Evolutionary conservation across 495 filamentous ascomycete genomes (phyloP), one percentile per base, ranked within the genome.

Genomic region (Daldinia vernicosa): DNA sequence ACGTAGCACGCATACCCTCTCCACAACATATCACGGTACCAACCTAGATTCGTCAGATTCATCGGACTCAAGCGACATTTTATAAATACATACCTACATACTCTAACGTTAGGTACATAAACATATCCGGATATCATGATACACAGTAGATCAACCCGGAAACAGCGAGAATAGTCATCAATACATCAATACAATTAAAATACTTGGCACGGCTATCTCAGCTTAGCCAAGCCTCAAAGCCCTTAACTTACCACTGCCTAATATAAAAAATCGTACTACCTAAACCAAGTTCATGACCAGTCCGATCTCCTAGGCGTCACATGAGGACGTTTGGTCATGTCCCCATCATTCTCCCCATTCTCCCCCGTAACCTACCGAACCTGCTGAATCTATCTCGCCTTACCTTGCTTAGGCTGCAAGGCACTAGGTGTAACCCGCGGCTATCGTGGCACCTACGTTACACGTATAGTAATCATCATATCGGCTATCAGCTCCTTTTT

Each of bases 361-460:
- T 28, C 47, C 22, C 26, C 26, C 28, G 28, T 55, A 30, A 35
- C 28, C 14, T 55, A 55, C 52, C 52, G 52, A 55, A 52, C 17
- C 40, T 45, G n/a, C 40, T 45, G 40, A 33, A 55, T 55, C 27
- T 58, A 33, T 14, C 39, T 45, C 27, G 43, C 39, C 17, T 30
- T 50, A 27, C 17, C 22, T 27, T 47, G 27, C 35, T 32, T 53
- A 39, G 69, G 63, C 63, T 62, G 63, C 63, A 66, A 71, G 69
- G 63, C 61, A 70, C 66, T 37, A 4, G 52, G 15, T 32, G 53
- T 56, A 56, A 35, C 30, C 53, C 17, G 30, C 53, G 53, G 53
- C 53, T 56, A 73, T 73, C 70, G 70, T 69, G 70, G 53, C 61
- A 62, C 37, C 39, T 26, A 52, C 39, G 65, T 72, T 69, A 60